Evolutionary conservation across 2,329 filamentous ascomycete species (phyloP).

Genomic region (Xylariaceae sp.): DNA sequence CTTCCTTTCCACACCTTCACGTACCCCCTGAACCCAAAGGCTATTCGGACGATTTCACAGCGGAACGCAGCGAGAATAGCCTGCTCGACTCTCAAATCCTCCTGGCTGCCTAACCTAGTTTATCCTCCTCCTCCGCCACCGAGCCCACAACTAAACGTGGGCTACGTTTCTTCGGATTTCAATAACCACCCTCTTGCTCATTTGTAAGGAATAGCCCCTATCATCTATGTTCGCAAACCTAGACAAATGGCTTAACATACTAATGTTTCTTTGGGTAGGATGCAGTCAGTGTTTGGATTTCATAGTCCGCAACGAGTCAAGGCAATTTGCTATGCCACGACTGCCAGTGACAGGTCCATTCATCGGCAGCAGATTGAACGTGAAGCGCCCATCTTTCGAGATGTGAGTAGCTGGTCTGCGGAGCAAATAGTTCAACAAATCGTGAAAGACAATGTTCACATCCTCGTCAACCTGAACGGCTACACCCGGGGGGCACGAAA

Average conservation of each 20-base stretch:
- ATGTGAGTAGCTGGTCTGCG: slow-evolving; percentile 80
- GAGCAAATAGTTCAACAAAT: slow-evolving; percentile 84
- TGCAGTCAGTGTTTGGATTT: slow-evolving; percentile 97
- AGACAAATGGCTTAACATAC: not conserved
- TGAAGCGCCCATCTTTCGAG: slow-evolving; percentile 85
- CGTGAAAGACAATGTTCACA: slow-evolving; percentile 80
- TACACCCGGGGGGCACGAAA: slow-evolving; percentile 97
- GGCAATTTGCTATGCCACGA: slow-evolving; percentile 94
- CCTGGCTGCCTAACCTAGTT: slow-evolving; percentile 78
- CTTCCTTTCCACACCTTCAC: slow-evolving; percentile 98
- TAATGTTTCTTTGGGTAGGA: slow-evolving; percentile 40
- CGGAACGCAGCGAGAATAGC: slow-evolving; percentile 91
- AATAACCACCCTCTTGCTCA: slow-evolving; percentile 97
- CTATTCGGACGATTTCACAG: slow-evolving; percentile 91
- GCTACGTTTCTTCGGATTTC: slow-evolving; percentile 97
- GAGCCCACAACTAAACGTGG: slow-evolving; percentile 76
- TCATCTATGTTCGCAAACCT: not conserved
- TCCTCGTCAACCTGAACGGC: slow-evolving; percentile 94
- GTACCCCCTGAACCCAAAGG: slow-evolving; percentile 82
- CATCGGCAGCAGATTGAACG: slow-evolving; percentile 90
- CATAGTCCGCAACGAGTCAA: slow-evolving; percentile 69
- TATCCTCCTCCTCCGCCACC: slow-evolving; percentile 84
- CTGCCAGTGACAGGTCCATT: slow-evolving; percentile 78
- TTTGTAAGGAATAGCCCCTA: slow-evolving; percentile 46
- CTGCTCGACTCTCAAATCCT: slow-evolving; percentile 75